A percentile compares a stretch with the other conserved stretches of the same genome.
These are phyloP conservation scores for Pythium scleroteichum DNA, from an alignment of 352 stramenopile species.

Conservation along the genomic window DNA sequence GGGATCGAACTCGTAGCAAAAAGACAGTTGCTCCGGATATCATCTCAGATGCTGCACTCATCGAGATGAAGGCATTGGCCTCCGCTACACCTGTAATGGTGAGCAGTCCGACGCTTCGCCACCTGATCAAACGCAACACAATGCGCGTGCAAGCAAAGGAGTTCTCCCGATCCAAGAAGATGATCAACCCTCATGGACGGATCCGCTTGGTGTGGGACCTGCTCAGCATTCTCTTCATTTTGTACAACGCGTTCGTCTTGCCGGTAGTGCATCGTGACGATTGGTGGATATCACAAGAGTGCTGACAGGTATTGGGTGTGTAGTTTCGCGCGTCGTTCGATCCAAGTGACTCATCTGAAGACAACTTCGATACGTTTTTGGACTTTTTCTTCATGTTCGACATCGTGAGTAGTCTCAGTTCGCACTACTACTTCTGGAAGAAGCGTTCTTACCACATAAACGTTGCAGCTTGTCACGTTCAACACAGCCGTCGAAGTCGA, in stretches of 20 bases:
- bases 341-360: constrained; percentile 26
- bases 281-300: constrained; percentile 6
- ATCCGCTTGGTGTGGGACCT: constrained; percentile 69
- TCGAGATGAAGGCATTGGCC: neutral
- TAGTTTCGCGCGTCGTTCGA: constrained; percentile 74
- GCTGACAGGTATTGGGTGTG: no score
- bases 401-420: constrained; percentile 38
- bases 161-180: constrained; percentile 28
- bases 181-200: constrained; percentile 62
- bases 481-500: constrained; percentile 34
- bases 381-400: constrained; percentile 66
- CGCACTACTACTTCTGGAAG: neutral
- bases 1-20: neutral
- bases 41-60: no score
- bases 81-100: neutral
- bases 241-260: constrained; percentile 71
- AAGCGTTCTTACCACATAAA: neutral
- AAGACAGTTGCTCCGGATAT: no score
- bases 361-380: constrained; percentile 47
- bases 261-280: constrained; percentile 52
- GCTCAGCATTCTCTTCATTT: constrained; percentile 69
- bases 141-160: constrained; percentile 13
- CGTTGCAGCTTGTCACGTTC: constrained; percentile 20
- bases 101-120: neutral
- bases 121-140: constrained; percentile 23